Percentiles rank a stretch among this genome's conserved stretches.
phyloP scores from a whole-genome alignment of 192 early-diverging fungal genomes.

The Coemansia sp. region DNA sequence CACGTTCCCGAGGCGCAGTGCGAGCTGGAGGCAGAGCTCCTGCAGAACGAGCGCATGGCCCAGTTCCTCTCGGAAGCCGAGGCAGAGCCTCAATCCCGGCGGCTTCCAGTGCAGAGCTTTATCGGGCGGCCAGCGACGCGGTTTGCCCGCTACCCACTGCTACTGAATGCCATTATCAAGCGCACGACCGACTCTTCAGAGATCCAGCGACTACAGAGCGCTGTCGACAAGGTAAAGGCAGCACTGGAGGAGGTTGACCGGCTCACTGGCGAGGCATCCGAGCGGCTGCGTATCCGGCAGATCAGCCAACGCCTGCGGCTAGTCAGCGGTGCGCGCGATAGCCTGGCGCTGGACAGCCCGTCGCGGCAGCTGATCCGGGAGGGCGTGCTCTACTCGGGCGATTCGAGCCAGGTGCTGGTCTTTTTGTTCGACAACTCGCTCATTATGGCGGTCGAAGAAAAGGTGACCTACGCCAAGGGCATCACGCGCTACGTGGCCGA shows the following conservation, averaged over 20 bases:
- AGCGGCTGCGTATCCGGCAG: conserved; percentile 30
- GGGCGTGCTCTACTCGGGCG: conserved; percentile 22
- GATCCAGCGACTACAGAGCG: conserved; percentile 18
- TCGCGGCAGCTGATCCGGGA: conserved; percentile 31
- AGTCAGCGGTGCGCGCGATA: conserved; percentile 29
- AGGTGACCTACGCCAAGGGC: conserved; percentile 26
- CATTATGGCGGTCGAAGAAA: conserved; percentile 38
- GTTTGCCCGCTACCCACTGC: conserved; percentile 77
- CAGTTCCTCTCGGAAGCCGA: conserved; percentile 75
- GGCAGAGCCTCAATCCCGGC: conserved; percentile 64
- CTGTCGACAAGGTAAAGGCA: conserved; percentile 16
- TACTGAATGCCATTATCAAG: conserved; percentile 73
- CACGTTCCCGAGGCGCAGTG: conserved; percentile 74
- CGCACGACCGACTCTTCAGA: conserved; percentile 65
- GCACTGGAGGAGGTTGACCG: conserved; percentile 39
- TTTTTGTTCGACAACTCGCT: conserved; percentile 49
- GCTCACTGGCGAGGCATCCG: conserved; percentile 35
- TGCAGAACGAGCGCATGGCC: conserved; percentile 57
- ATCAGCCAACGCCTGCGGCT: conserved; percentile 39
- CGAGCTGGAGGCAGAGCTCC: conserved; percentile 71
- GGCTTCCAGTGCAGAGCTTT: conserved; percentile 82
- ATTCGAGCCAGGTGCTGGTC: conserved; percentile 30
- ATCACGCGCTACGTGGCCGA: conserved; percentile 43
- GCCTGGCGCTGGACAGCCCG: conserved; percentile 36
- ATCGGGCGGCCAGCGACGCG: conserved; percentile 81